phyloP scores from a whole-genome alignment of 2,329 filamentous ascomycete species.

The Aspergillus awamori region DNA sequence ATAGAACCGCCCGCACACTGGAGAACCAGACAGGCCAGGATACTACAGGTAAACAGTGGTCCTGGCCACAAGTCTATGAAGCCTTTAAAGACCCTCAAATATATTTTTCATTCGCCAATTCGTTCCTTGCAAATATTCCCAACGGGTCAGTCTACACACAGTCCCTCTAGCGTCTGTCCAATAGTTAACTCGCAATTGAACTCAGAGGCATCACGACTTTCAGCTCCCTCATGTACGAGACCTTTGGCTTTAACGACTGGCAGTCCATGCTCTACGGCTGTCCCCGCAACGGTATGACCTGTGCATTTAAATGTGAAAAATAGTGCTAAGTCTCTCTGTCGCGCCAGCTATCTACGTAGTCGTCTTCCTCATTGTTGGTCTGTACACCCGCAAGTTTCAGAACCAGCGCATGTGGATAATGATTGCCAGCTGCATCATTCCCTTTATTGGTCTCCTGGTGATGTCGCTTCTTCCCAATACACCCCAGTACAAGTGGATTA shows the following conservation, averaged over 20 bases:
- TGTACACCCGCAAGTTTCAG: not conserved
- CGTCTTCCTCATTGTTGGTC: not conserved
- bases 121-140: not conserved
- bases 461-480: slow-evolving; percentile 1
- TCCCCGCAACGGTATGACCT: not conserved
- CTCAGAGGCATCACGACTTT: not conserved
- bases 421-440: not conserved
- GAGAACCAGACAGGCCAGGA: not conserved
- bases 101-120: not conserved
- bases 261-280: not conserved
- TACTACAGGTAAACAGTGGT: not conserved
- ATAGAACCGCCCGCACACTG: not conserved
- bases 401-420: slow-evolving; percentile 1
- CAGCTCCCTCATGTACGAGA: not conserved
- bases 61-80: slow-evolving; percentile 2
- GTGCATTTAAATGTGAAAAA: no score
- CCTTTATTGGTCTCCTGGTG: not conserved
- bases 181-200: not conserved
- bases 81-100: not conserved
- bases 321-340: not conserved
- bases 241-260: not conserved
- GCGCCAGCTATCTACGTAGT: not conserved
- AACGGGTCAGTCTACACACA: not conserved
- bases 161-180: no score
- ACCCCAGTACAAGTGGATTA: not conserved